A percentile compares a stretch with the other conserved stretches of the same genome.
Conservation (phyloP, 306 rosid genomes). For the Leucaena leucocephala region DNA sequence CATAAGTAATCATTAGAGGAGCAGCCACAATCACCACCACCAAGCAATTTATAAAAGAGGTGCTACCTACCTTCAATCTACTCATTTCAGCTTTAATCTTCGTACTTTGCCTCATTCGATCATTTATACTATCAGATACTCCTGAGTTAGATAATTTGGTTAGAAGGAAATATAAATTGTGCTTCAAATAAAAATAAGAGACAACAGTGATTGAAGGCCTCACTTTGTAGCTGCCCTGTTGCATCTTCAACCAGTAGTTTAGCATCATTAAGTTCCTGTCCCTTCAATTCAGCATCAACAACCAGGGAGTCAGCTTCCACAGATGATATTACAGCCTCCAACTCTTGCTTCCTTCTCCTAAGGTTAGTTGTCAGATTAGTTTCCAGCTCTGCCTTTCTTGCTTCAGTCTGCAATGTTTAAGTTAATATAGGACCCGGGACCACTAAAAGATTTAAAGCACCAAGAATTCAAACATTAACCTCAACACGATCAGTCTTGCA, state of each 20-base stretch:
- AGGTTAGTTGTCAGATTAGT: constrained; percentile 96
- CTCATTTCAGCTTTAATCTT: constrained; percentile 78
- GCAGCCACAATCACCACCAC: constrained; percentile 35
- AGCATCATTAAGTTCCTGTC: constrained; percentile 75
- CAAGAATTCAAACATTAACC: constrained; percentile 54
- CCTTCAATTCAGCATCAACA: constrained; percentile 69
- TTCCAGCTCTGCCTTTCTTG: constrained; percentile 93
- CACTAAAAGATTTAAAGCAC: neutral
- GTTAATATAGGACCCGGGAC: constrained; percentile 26
- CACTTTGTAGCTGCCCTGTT: constrained; percentile 74
- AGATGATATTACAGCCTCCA: constrained; percentile 76
- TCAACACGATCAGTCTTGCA: constrained; percentile 94
- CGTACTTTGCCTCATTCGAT: constrained; percentile 55
- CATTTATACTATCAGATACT: constrained; percentile 64
- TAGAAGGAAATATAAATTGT: constrained; percentile 36
- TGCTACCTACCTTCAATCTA: constrained; percentile 70
- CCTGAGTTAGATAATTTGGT: constrained; percentile 59
- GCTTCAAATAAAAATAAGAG: constrained; percentile 35
- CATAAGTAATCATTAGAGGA: constrained; percentile 39
- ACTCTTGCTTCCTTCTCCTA: constrained; percentile 88
- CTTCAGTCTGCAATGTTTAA: constrained; percentile 68
- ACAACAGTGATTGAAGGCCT: constrained; percentile 41
- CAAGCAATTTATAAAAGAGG: constrained; percentile 35
- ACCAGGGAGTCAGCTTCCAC: constrained; percentile 64
- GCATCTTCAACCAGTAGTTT: constrained; percentile 73